phyloP scores from a whole-genome alignment of 2,329 filamentous ascomycete genomes.

The Cadophora luteo-olivacea region DNA sequence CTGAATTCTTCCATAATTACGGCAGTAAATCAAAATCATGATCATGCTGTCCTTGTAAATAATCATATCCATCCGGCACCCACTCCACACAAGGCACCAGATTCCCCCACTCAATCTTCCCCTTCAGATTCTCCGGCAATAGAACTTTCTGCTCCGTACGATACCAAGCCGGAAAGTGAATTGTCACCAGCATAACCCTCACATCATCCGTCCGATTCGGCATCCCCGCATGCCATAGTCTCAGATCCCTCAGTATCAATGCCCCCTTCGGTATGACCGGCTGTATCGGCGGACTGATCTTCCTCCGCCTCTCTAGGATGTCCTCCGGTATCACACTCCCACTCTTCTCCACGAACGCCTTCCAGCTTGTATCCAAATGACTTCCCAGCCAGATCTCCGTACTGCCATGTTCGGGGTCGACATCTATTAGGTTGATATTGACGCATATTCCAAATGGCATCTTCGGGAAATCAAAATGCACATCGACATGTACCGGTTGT shows the following conservation, averaged over 20 bases:
- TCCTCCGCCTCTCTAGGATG: slow-evolving; percentile 47
- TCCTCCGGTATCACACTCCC: slow-evolving; percentile 33
- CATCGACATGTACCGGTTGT: slow-evolving; percentile 51
- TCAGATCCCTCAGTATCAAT: slow-evolving; percentile 61
- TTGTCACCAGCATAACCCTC: slow-evolving; percentile 63
- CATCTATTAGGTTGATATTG: slow-evolving; percentile 55
- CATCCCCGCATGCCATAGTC: slow-evolving; percentile 69
- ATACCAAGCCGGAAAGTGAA: slow-evolving; percentile 34
- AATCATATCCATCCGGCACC: slow-evolving; percentile 47
- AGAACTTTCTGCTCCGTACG: slow-evolving; percentile 45
- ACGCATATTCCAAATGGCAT: slow-evolving; percentile 56
- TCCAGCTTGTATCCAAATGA: slow-evolving; percentile 47
- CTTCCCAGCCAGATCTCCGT: slow-evolving; percentile 59
- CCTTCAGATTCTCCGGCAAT: slow-evolving; percentile 43
- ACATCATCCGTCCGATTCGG: slow-evolving; percentile 57
- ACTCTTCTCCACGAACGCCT: slow-evolving; percentile 31
- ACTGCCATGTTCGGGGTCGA: slow-evolving; percentile 52
- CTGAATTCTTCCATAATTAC: background rate
- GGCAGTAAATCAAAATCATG: slow-evolving; percentile 46
- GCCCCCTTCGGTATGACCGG: slow-evolving; percentile 58
- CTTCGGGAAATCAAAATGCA: slow-evolving; percentile 53
- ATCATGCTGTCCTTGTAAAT: slow-evolving; percentile 47
- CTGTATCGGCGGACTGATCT: slow-evolving; percentile 52
- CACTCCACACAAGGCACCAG: slow-evolving; percentile 47
- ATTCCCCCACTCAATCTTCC: slow-evolving; percentile 46